Evolutionary conservation across 2,329 filamentous ascomycete genomes (phyloP).

Genomic region (Huntiella decipiens): DNA sequence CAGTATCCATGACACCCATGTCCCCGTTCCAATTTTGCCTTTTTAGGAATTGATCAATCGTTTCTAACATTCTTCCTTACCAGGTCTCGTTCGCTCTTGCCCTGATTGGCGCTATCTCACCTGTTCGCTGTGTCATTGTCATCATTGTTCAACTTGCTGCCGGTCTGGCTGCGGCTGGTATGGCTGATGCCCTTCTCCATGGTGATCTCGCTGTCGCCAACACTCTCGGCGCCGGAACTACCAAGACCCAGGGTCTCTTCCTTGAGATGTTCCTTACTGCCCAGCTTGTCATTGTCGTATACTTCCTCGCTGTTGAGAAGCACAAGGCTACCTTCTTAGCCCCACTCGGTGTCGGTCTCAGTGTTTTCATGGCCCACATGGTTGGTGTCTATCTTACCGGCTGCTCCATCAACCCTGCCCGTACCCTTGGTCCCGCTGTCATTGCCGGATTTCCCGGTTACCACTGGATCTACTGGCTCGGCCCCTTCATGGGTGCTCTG

Average conservation of each 20-base stretch:
- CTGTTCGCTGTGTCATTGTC: conserved; percentile 30
- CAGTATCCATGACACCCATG: neutral
- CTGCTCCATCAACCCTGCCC: conserved; percentile 30
- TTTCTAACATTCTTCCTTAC: neutral
- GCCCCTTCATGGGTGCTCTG: conserved; percentile 29
- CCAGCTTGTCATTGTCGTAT: conserved; percentile 43
- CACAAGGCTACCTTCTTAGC: conserved; percentile 54
- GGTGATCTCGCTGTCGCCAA: conserved; percentile 36
- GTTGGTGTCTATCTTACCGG: conserved; percentile 28
- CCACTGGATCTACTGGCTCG: conserved; percentile 38
- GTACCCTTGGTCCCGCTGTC: conserved; percentile 30
- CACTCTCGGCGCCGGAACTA: conserved; percentile 31
- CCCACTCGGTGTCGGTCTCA: conserved; percentile 51
- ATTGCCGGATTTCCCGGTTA: conserved; percentile 25
- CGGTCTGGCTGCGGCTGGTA: conserved; percentile 37
- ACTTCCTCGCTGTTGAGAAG: conserved; percentile 56
- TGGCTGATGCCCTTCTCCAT: conserved; percentile 39
- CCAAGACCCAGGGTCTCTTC: conserved; percentile 39
- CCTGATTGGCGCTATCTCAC: conserved; percentile 37
- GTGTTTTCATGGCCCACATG: conserved; percentile 43
- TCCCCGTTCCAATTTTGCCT: neutral
- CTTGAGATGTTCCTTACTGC: conserved; percentile 48
- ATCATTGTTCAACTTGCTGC: conserved; percentile 38
- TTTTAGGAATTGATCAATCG: neutral
- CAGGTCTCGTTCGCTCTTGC: conserved; percentile 38